These are phyloP conservation scores for Trichoderma cornu-damae DNA, from an alignment of 2,329 filamentous ascomycete species.

Conservation along the genomic window DNA sequence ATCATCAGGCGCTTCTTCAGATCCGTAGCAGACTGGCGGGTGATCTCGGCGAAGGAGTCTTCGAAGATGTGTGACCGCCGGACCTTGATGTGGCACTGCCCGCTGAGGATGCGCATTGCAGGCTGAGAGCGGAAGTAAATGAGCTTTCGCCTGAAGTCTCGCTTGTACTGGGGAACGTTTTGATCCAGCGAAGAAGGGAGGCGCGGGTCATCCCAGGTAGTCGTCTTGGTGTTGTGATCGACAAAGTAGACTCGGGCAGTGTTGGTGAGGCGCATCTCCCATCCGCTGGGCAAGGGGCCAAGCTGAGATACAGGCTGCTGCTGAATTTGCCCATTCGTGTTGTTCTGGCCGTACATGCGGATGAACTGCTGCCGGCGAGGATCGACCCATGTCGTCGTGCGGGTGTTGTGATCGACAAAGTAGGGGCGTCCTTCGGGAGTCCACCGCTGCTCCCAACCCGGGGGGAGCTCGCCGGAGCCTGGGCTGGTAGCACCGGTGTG, in stretches of 20 bases:
- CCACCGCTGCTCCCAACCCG: conserved; percentile 93
- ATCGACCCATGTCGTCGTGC: conserved; percentile 98
- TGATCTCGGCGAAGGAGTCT: conserved; percentile 97
- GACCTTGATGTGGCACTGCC: conserved; percentile 98
- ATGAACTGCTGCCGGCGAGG: conserved; percentile 97
- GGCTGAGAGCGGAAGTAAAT: conserved; percentile 99
- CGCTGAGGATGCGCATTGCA: conserved; percentile 87
- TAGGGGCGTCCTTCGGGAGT: conserved; percentile 93
- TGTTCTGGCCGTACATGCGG: conserved; percentile 92
- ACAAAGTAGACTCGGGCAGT: conserved; percentile 98
- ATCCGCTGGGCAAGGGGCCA: conserved; percentile 89
- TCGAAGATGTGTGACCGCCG: conserved; percentile 96
- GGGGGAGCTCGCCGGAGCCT: conserved; percentile 88
- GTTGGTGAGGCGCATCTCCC: conserved; percentile 99
- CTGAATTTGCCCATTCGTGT: conserved; percentile 80
- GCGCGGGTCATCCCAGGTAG: conserved; percentile 96
- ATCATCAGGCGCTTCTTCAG: conserved; percentile 99
- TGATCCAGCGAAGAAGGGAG: conserved; percentile 94
- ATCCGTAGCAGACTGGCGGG: conserved; percentile 90
- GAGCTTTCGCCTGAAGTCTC: conserved; percentile 94
- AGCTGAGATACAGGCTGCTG: conserved; percentile 97
- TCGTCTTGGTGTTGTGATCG: conserved; percentile 99
- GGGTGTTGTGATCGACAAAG: conserved; percentile 97
- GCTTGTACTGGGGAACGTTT: conserved; percentile 98
- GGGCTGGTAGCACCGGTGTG: conserved; percentile 89